Evolutionary conservation across 208 protist species (phyloP), one percentile per base, ranked within the genome.

Genomic region (Herpetomonas tarakana): DNA sequence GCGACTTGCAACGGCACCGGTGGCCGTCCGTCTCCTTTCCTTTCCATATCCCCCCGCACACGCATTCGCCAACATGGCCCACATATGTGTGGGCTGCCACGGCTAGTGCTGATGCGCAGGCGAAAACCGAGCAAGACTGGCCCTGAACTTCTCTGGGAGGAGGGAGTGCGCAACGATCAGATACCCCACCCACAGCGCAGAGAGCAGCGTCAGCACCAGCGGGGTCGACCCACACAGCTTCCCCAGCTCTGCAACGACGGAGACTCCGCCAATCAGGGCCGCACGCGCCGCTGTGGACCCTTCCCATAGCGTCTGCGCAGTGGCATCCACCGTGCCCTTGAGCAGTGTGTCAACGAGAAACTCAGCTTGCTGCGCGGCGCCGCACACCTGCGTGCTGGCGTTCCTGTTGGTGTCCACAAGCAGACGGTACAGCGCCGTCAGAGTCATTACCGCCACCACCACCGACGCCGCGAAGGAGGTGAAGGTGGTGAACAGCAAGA

Each of bases 401-500:
- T 41, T 41, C 14, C 14, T 41, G 35, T 41, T 41, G 14, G 6
- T 19, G 7, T 12, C 11, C 7, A 7, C 25, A 11, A 57, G 22
- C 52, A 76, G 14, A 0, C 72, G 62, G 30, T 76, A 83, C 1
- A 67, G 24, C 2, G 73, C 54, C 27, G 76, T 77, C 2, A 44
- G 29, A 0, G 24, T 55, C 76, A 83, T 78, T 11, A 76, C 7
- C 12, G 56, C 45, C 3, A 58, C 3, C 7, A 78, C 21, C 7
- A 30, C 54, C 24, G 55, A 46, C 9, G 71, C 56, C n/a, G 19
- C 38, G 21, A 78, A 75, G 12, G 56, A 50, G 1, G 63, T 58
- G 29, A 71, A 63, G 58, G 67, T 78, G 9, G 41, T 22, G 41
- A 76, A 83, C 44, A 83, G 57, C 45, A 66, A 11, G 6, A 53